Percentiles rank a stretch among this genome's conserved stretches.
Conservation (phyloP, 768 basidiomycete species). For the Boletus edulis region DNA sequence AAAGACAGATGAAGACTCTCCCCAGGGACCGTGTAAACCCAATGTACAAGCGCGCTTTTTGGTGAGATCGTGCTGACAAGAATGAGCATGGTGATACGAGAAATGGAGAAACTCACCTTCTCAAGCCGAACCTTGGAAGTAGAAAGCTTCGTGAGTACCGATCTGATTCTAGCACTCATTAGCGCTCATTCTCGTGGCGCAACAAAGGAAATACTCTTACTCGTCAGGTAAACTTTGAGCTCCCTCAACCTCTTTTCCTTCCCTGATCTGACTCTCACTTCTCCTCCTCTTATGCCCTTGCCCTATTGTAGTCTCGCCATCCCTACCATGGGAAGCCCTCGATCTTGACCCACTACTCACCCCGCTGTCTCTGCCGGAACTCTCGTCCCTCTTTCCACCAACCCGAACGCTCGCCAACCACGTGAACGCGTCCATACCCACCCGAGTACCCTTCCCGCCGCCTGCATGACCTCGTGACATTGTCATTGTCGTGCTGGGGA, state of each 20-base stretch:
- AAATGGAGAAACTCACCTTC: conserved; percentile 49
- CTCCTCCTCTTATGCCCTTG: conserved; percentile 34
- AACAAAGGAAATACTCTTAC: conserved; percentile 37
- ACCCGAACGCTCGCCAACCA: conserved; percentile 78
- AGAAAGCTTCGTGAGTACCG: conserved; percentile 63
- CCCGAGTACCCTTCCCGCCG: conserved; percentile 48
- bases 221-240: conserved; percentile 68
- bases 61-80: conserved; percentile 56
- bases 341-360: conserved; percentile 44
- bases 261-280: conserved; percentile 44
- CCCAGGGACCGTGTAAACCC: conserved; percentile 89
- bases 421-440: conserved; percentile 68
- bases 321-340: conserved; percentile 29
- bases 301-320: conserved; percentile 6
- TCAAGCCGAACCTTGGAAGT: conserved; percentile 79
- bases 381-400: conserved; percentile 52
- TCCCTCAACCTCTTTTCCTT: conserved; percentile 34
- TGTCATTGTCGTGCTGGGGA: conserved; percentile 32
- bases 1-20: conserved; percentile 79
- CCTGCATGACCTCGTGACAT: conserved; percentile 47
- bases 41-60: conserved; percentile 81
- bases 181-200: not conserved
- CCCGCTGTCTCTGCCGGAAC: conserved; percentile 52
- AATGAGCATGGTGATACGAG: conserved; percentile 5
- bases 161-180: conserved; percentile 54